Percentiles rank a stretch among this genome's conserved stretches.
Evolutionary conservation across 805 yeast genomes (phyloP).

Genomic region (Candida bentonensis): DNA sequence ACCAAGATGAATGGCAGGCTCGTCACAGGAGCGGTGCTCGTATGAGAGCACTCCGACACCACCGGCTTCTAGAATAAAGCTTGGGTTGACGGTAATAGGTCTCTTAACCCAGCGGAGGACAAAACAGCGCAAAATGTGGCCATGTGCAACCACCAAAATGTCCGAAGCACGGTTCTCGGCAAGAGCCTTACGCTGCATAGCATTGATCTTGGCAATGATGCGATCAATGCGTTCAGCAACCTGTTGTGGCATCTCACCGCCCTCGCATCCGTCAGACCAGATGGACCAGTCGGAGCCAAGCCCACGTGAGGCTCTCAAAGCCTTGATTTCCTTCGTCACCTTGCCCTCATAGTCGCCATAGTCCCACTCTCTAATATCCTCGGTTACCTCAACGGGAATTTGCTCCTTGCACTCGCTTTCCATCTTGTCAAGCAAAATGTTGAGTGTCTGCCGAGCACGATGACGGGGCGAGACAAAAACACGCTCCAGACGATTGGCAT

Average conservation of each 20-base stretch:
- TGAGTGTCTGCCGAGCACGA: slow-evolving; percentile 65
- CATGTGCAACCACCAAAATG: slow-evolving; percentile 78
- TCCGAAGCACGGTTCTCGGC: slow-evolving; percentile 41
- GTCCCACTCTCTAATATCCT: slow-evolving; percentile 86
- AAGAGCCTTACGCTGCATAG: slow-evolving; percentile 25
- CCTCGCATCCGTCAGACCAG: slow-evolving; percentile 89
- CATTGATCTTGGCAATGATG: slow-evolving; percentile 49
- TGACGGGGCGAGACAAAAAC: slow-evolving; percentile 69
- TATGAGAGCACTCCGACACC: slow-evolving; percentile 88
- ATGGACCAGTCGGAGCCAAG: slow-evolving; percentile 55
- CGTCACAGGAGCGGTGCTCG: slow-evolving; percentile 70
- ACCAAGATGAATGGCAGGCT: slow-evolving; percentile 75
- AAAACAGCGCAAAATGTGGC: slow-evolving; percentile 80
- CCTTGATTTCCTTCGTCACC: slow-evolving; percentile 8
- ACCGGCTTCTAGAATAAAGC: slow-evolving; percentile 82
- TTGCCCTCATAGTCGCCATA: slow-evolving; percentile 90
- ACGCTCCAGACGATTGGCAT: slow-evolving; percentile 47
- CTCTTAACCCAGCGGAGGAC: slow-evolving; percentile 76
- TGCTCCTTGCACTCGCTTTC: slow-evolving; percentile 19
- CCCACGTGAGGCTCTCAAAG: slow-evolving; percentile 44
- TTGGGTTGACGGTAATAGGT: slow-evolving; percentile 51
- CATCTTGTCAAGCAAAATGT: slow-evolving; percentile 41
- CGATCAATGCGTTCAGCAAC: slow-evolving; percentile 62
- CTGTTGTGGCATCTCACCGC: slow-evolving; percentile 60
- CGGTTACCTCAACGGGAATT: slow-evolving; percentile 21